Percentiles rank a stretch among this genome's conserved stretches.
Conservation (phyloP, 495 filamentous ascomycete species). For the Chaetomium fimeti region DNA sequence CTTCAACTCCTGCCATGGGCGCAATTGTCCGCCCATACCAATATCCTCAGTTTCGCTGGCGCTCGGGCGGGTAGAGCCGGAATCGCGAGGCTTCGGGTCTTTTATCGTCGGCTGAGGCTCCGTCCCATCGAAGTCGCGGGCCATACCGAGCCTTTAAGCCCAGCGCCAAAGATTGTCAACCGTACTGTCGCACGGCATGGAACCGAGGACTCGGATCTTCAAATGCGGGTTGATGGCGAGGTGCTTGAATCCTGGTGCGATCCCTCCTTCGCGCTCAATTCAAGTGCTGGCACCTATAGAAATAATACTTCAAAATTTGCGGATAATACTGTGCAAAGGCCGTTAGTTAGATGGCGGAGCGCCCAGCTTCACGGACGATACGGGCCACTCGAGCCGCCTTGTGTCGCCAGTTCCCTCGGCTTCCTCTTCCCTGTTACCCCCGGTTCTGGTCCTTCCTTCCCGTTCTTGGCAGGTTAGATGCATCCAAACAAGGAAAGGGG, state of each 20-base stretch:
- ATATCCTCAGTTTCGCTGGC: neutral
- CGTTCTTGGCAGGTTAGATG: conserved; percentile 11
- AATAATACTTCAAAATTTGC: conserved; percentile 1
- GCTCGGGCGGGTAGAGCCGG: neutral
- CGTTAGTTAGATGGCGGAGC: neutral
- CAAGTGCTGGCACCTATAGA: neutral
- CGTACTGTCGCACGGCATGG: conserved; percentile 3
- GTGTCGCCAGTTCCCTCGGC: neutral
- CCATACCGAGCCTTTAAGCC: conserved; percentile 7
- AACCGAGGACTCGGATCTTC: neutral
- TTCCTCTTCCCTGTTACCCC: conserved; percentile 5
- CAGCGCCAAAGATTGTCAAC: neutral
- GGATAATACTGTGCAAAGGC: neutral
- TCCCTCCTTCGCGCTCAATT: neutral
- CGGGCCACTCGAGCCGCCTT: neutral
- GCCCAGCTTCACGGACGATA: neutral
- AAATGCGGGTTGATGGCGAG: neutral
- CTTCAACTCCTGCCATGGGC: conserved; percentile 11
- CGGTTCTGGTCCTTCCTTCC: conserved; percentile 3
- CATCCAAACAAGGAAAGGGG: conserved; percentile 9
- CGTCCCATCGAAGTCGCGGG: neutral
- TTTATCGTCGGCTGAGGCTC: neutral
- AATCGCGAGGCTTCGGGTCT: neutral
- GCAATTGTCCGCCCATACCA: neutral
- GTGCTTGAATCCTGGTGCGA: neutral